These are phyloP conservation scores for Tulasnella sp. DNA, from an alignment of 768 basidiomycete species.

Conservation along the genomic window DNA sequence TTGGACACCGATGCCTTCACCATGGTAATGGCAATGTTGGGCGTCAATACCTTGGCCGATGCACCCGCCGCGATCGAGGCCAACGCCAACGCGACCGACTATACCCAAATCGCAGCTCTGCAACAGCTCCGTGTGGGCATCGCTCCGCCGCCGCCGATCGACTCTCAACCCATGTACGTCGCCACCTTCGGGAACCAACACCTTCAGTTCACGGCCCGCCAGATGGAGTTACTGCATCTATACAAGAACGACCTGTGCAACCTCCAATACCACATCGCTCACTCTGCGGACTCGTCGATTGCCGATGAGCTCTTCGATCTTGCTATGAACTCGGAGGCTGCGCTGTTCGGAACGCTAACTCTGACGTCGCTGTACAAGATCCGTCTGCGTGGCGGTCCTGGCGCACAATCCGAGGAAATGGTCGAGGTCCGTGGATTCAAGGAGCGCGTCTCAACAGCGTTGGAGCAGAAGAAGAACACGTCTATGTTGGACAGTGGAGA, in stretches of 20 bases:
- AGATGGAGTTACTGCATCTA: slow-evolving; percentile 23
- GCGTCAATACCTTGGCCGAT: not conserved
- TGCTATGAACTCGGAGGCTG: slow-evolving; percentile 18
- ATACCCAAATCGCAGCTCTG: not conserved
- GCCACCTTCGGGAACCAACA: not conserved
- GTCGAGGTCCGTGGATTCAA: slow-evolving; percentile 7
- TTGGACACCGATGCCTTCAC: not conserved
- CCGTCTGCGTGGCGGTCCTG: not conserved
- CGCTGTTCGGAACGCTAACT: slow-evolving; percentile 30
- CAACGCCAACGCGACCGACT: not conserved
- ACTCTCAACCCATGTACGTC: slow-evolving; percentile 20
- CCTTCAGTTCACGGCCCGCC: slow-evolving; percentile 13
- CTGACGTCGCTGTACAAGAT: slow-evolving; percentile 32
- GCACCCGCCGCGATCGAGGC: not conserved
- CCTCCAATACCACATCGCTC: slow-evolving; percentile 34
- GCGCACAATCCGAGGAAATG: slow-evolving; percentile 12
- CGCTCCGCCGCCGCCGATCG: slow-evolving; percentile 16
- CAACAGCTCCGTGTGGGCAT: slow-evolving; percentile 25
- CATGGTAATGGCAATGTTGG: not conserved
- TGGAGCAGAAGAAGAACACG: slow-evolving; percentile 11
- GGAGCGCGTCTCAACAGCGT: slow-evolving; percentile 5
- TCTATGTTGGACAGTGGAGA: slow-evolving; percentile 55
- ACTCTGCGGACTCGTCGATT: slow-evolving; percentile 14
- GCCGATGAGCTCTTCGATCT: slow-evolving; percentile 29
- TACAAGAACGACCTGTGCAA: slow-evolving; percentile 30